These are phyloP conservation scores for Pseudonitzschia pungens DNA, from an alignment of 108 stramenopile species.

Conservation along the genomic window DNA sequence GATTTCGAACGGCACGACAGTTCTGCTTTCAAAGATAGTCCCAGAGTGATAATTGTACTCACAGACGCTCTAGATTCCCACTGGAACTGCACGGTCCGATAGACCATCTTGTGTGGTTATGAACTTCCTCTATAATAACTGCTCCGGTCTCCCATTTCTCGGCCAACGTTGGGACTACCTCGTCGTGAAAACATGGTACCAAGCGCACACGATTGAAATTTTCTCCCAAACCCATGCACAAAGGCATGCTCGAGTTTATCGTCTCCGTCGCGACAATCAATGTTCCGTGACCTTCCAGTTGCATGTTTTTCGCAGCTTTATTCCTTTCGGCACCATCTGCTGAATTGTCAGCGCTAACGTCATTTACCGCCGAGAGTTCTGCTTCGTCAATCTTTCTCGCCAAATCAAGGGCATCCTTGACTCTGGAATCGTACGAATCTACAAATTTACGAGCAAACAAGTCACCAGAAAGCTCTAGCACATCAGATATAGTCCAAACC, in stretches of 20 bases:
- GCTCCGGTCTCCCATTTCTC: slow-evolving; percentile 80
- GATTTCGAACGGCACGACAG: background rate
- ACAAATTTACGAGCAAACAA: slow-evolving; percentile 90
- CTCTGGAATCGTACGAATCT: slow-evolving; percentile 53
- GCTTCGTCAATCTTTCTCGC: slow-evolving; percentile 48
- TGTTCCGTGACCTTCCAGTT: slow-evolving; percentile 81
- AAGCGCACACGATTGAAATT: slow-evolving; percentile 51
- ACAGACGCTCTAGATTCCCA: slow-evolving; percentile 66
- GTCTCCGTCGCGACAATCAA: slow-evolving; percentile 86
- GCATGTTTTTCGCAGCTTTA: slow-evolving; percentile 23
- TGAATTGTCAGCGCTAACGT: slow-evolving; percentile 4
- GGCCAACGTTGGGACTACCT: slow-evolving; percentile 62
- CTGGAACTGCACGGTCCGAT: slow-evolving; percentile 85
- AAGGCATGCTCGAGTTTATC: slow-evolving; percentile 48
- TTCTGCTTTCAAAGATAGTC: background rate
- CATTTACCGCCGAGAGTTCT: slow-evolving; percentile 27
- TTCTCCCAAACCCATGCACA: slow-evolving; percentile 73
- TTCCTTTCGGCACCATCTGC: background rate
- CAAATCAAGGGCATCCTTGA: slow-evolving; percentile 77
- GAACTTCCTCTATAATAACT: slow-evolving; percentile 78
- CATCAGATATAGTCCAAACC: slow-evolving; percentile 80
- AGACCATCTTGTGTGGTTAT: slow-evolving; percentile 77
- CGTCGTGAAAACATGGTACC: slow-evolving; percentile 79
- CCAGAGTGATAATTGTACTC: slow-evolving; percentile 17
- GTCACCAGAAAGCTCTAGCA: slow-evolving; percentile 79